These are phyloP conservation scores for Aspergillus sp. DNA, from an alignment of 2,329 filamentous ascomycete species.

Conservation along the genomic window DNA sequence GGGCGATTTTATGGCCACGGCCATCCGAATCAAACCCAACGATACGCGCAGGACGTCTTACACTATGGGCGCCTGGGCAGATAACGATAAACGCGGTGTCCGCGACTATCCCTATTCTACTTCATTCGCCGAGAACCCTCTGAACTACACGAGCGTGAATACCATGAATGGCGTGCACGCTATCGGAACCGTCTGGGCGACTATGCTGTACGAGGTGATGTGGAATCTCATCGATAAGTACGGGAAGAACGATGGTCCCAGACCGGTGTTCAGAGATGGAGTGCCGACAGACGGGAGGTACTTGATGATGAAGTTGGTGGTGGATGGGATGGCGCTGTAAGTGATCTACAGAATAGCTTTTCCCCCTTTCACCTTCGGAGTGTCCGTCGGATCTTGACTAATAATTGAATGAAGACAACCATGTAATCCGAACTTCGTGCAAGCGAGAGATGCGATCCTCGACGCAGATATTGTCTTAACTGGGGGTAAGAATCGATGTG, in stretches of 20 bases:
- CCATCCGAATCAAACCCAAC: conserved; percentile 17
- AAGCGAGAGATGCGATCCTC: conserved; percentile 18
- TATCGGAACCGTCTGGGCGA: conserved; percentile 18
- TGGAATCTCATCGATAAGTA: conserved; percentile 22
- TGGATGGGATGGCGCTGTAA: conserved; percentile 21
- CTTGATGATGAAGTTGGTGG: conserved; percentile 19
- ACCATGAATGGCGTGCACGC: conserved; percentile 10
- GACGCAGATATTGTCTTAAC: conserved; percentile 18
- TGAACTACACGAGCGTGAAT: conserved; percentile 15
- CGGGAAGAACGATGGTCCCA: conserved; percentile 14
- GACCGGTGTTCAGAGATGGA: conserved; percentile 2
- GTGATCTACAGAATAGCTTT: not conserved
- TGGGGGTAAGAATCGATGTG: conserved; percentile 14
- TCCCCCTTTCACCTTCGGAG: too few relatives aligned
- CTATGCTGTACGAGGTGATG: conserved; percentile 20
- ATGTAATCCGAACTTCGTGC: conserved; percentile 19
- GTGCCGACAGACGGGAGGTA: conserved; percentile 19
- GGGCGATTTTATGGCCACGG: conserved; percentile 19
- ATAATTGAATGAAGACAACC: conserved; percentile 13
- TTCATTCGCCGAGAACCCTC: conserved; percentile 11
- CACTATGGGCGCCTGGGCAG: conserved; percentile 16
- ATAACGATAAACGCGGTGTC: conserved; percentile 10
- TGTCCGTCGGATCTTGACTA: not conserved
- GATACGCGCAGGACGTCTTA: conserved; percentile 14
- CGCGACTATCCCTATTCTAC: conserved; percentile 19